Percentiles rank a stretch among this genome's conserved stretches.
phyloP scores from a whole-genome alignment of 192 early-diverging fungal genomes.

The Mortierella hygrophila region DNA sequence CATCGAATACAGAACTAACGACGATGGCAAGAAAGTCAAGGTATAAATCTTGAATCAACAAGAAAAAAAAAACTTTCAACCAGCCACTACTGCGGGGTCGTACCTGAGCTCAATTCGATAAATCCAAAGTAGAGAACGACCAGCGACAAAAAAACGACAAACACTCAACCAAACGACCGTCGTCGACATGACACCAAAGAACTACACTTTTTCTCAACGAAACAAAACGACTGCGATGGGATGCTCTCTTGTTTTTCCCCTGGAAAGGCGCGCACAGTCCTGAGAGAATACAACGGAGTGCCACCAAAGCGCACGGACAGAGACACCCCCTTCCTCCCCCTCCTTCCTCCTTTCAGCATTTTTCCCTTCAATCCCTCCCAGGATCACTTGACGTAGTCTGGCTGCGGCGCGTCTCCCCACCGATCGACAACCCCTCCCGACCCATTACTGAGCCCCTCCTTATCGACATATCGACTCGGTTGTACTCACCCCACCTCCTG shows the following conservation, averaged over 20 bases:
- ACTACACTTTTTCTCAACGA: neutral
- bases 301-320: neutral
- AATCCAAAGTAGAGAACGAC: neutral
- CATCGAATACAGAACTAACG: conserved; percentile 87
- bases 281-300: neutral
- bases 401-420: neutral
- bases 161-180: neutral
- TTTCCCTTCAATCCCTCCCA: neutral
- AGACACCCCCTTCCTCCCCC: neutral
- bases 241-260: neutral
- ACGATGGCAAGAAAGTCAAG: conserved; percentile 94
- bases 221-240: neutral
- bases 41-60: conserved; percentile 51
- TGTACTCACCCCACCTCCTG: neutral
- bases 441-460: neutral
- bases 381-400: neutral
- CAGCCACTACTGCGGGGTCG: neutral
- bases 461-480: neutral
- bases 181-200: neutral
- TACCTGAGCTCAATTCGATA: neutral
- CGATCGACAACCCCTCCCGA: neutral
- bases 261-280: conserved; percentile 1
- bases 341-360: neutral
- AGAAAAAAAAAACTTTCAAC: neutral
- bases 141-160: neutral